Evolutionary conservation across 768 basidiomycete genomes (phyloP), one percentile per base, ranked within the genome.

Genomic region (Mycena venus): DNA sequence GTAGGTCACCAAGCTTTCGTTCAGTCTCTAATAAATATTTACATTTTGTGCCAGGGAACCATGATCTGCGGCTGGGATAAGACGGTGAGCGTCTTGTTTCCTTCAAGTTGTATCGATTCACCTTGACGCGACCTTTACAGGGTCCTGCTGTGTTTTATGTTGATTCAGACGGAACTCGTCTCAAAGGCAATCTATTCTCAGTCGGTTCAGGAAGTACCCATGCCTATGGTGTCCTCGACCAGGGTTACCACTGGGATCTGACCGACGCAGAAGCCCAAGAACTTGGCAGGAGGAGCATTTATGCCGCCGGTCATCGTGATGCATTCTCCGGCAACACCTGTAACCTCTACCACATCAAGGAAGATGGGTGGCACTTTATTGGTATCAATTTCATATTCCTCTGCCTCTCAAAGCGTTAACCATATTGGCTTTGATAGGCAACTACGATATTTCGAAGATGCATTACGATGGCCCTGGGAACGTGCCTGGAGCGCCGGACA

Each of bases 41-140:
- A 72, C 40, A 59, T 4, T 59, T 14, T 31, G 59, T 62, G 31
- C 78, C 38, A 97, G 96, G 98, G 98, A 61, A 99, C 98, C 0
- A 99, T 99, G 98, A 97, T 99, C 69, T 99, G 97, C 79, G 98
- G 98, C 31, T 99, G 97, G 97, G 98, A 99, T 86, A 99, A 99
- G 88, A 99, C 97, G 15, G 95, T 94, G 73, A 79, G 93, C 85
- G 31, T 62, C 17, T 2, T 36, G 25, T n/a, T 73, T 29, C 51
- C n/a, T n/a, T n/a, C n/a, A n/a, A n/a, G n/a, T 14, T 61, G 4
- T 29, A 32, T 23, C 34, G 21, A 36, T 25, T 36, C 44, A 32
- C 60, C 62, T 59, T 75, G n/a, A 44, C 69, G 36, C 59, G n/a
- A 61, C 12, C 47, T 31, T 68, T 21, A 66, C 80, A 95, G 92